Evolutionary conservation across 768 basidiomycete genomes (phyloP), one percentile per base, ranked within the genome.

Genomic region (Tephrocybe sp.): DNA sequence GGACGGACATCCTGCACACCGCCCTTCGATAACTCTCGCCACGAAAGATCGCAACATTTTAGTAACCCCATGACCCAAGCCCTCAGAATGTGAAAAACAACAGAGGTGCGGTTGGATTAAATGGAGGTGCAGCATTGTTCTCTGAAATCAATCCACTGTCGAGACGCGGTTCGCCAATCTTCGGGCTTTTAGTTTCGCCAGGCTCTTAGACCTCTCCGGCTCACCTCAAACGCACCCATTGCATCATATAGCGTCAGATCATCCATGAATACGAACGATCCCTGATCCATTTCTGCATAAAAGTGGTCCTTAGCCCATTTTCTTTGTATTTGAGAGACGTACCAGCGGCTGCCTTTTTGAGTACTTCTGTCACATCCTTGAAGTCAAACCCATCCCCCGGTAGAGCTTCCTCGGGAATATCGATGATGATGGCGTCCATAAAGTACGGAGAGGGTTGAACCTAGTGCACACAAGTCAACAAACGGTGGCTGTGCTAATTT

Each of bases 151-250:
- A 71, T 9, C 94, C 93, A 46, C 83, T 92, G 64, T 97, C 94
- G 64, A 94, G 82, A 10, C 90, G 82, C 19, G 91, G 86, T 65
- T 95, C 91, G 18, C 92, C 88, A 43, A 94, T 91, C 93, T 94
- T 66, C 33, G 52, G 38, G 40, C 54, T 53, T 53, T 55, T 43
- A 57, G 53, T 47, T 50, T 11, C 10, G 18, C 16, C 15, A 40
- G 47, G 12, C 10, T 12, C 33, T 12, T 21, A 13, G 34, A 33
- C 34, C 25, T 43, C 30, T 38, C 15, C 33, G 45, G 58, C 73
- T 50, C 62, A 88, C 91, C 79, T 94, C 88, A 47, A 97, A 83
- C 12, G 91, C 89, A 57, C 88, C 88, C 93, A 97, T 95, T n/a
- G 91, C 85, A 53, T 97, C 94, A 53, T 85, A 78, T 40, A 95